Evolutionary conservation across 23 red algal genomes (phyloP).

Genomic region (Gracilaria caudata): DNA sequence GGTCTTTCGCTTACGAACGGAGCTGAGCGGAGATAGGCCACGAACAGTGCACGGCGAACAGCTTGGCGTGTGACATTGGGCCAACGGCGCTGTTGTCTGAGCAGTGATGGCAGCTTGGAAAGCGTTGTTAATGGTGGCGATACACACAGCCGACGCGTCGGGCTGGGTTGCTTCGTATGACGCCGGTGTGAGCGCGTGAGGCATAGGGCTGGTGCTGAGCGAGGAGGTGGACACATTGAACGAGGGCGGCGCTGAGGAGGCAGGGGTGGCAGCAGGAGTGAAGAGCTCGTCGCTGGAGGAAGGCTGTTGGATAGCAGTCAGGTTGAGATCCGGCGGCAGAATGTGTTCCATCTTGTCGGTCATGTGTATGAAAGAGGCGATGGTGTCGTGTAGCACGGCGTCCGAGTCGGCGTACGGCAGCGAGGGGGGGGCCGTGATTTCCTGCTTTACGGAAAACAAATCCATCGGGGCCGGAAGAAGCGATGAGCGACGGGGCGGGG

Average conservation of each 20-base stretch:
- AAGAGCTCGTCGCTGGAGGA: slow-evolving; percentile 3
- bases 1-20: slow-evolving; percentile 24
- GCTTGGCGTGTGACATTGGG: neutral
- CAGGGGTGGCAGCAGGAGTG: neutral
- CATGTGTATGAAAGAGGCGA: slow-evolving; percentile 54
- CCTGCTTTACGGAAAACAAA: slow-evolving; percentile 14
- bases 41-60: slow-evolving; percentile 40
- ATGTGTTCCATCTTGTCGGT: slow-evolving; percentile 48
- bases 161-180: neutral
- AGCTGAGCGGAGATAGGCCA: neutral
- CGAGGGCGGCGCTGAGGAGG: neutral
- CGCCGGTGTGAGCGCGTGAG: neutral
- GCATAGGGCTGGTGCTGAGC: neutral
- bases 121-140: slow-evolving; percentile 34
- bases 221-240: neutral
- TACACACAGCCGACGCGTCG: neutral
- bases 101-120: slow-evolving; percentile 9
- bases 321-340: slow-evolving; percentile 43
- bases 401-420: neutral
- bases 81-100: neutral
- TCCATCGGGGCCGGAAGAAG: neutral
- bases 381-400: slow-evolving; percentile 30
- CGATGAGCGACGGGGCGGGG: neutral
- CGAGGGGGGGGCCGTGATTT: neutral
- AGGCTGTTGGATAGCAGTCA: neutral